phyloP scores from a whole-genome alignment of 1,284 basidiomycete genomes.

The Ustilago curta region DNA sequence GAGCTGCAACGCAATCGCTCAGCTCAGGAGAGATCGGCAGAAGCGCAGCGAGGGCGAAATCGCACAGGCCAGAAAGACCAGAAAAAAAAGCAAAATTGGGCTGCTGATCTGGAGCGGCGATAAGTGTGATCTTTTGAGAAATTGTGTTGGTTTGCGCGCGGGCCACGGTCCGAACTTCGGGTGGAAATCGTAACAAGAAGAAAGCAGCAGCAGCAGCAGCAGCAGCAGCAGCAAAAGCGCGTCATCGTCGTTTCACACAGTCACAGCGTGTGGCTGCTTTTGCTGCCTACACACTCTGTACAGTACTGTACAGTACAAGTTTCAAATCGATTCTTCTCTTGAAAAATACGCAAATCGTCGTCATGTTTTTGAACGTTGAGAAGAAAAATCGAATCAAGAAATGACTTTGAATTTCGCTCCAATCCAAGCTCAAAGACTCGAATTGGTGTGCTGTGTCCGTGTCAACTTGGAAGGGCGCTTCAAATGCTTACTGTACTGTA shows the following conservation, averaged over 20 bases:
- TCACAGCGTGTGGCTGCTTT: not conserved
- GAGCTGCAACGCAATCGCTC: too few species aligned
- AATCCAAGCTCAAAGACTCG: too few species aligned
- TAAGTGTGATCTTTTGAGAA: constrained; percentile 6
- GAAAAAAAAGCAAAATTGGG: not conserved
- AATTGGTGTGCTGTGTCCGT: too few species aligned
- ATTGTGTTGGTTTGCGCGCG: constrained; percentile 19
- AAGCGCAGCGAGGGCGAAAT: not conserved
- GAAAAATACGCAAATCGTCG: constrained; percentile 16
- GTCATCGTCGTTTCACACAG: constrained; percentile 17
- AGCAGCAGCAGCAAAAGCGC: constrained; percentile 16
- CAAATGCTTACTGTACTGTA: too few species aligned
- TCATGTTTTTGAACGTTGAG: constrained; percentile 10
- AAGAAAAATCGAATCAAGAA: not conserved
- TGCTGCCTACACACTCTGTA: too few species aligned
- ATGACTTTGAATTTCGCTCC: too few species aligned
- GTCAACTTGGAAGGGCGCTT: too few species aligned
- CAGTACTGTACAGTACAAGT: not conserved
- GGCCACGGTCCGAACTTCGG: constrained; percentile 32
- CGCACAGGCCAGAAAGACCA: not conserved
- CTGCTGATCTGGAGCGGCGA: constrained; percentile 17
- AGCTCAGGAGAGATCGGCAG: not conserved
- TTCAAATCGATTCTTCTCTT: not conserved
- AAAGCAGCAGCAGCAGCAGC: constrained; percentile 1
- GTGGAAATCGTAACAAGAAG: not conserved